These are phyloP conservation scores for Ophiostoma quercus DNA, from an alignment of 2,329 filamentous ascomycete species.

Conservation along the genomic window DNA sequence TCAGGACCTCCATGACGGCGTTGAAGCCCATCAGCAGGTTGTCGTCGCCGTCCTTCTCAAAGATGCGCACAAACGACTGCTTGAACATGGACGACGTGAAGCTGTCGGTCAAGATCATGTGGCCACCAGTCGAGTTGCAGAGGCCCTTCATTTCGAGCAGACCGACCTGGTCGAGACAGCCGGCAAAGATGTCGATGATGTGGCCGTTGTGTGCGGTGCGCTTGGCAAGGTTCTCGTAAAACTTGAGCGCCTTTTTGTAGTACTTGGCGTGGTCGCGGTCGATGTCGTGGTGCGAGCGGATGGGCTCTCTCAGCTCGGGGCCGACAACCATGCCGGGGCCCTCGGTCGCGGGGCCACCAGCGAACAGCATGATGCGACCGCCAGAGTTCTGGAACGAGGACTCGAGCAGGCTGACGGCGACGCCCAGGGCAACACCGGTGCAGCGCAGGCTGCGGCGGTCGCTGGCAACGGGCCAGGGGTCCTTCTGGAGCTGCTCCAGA, in stretches of 20 bases:
- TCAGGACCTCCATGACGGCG: constrained; percentile 88
- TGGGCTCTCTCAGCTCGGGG: constrained; percentile 90
- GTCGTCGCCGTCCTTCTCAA: constrained; percentile 92
- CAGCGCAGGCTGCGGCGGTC: constrained; percentile 87
- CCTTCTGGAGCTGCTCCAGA: constrained; percentile 89
- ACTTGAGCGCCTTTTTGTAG: constrained; percentile 98
- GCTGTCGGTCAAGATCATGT: constrained; percentile 97
- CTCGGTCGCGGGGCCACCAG: constrained; percentile 89
- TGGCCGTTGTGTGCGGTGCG: constrained; percentile 94
- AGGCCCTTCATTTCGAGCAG: constrained; percentile 97
- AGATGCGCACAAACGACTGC: constrained; percentile 94
- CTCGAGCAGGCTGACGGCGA: constrained; percentile 87
- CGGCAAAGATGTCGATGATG: constrained; percentile 95
- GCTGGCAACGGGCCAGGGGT: constrained; percentile 94
- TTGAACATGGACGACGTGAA: constrained; percentile 99
- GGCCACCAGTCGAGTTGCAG: constrained; percentile 90
- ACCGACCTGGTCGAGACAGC: constrained; percentile 94
- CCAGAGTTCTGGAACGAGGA: constrained; percentile 94
- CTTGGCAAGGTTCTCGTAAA: constrained; percentile 92
- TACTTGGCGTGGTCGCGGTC: constrained; percentile 99
- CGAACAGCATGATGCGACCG: constrained; percentile 94
- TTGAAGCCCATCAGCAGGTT: constrained; percentile 98
- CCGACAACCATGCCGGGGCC: constrained; percentile 96
- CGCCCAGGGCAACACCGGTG: constrained; percentile 92
- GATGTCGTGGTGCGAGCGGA: constrained; percentile 97